Evolutionary conservation across 768 basidiomycete genomes (phyloP), one percentile per base, ranked within the genome.

Genomic region (Naganishia vaughanmartiniae): DNA sequence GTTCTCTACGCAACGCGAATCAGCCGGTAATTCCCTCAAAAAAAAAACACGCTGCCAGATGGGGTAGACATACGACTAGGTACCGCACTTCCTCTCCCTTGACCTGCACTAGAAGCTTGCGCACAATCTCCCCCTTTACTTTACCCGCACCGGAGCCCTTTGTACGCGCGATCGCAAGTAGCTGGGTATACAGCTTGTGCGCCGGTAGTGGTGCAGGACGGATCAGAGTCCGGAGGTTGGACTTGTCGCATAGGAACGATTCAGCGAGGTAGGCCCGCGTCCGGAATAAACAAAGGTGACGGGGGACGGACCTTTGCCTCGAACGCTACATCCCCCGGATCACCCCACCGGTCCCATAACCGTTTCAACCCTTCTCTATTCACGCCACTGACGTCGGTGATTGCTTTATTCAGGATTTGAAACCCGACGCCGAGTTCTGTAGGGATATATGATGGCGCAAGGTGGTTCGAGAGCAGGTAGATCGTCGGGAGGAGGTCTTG

Each of bases 21-120:
- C 65, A 65, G 30, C 65, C 28, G 19, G 78, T 42, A n/a, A 6
- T n/a, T 75, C 4, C 79, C 77, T 2, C n/a, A n/a, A n/a, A n/a
- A n/a, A n/a, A n/a, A n/a, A n/a, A n/a, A n/a, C n/a, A n/a, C n/a
- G n/a, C 77, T 72, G 42, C 80, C 70, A 66, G 75, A 75, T 48
- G 77, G 85, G 31, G 26, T 6, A 28, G 5, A 56, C 60, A 42
- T 19, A 63, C 60, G 34, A 89, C 88, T 51, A 95, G 84, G 75
- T 88, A 96, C 33, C 92, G 86, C n/a, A 87, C 85, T 82, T 96
- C 92, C 80, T 95, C 93, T 28, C 92, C 93, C 70, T 85, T 86
- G 0, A 93, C 89, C 12, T 90, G 85, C 7, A 95, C 86, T n/a
- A 95, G 85, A 28, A 95, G 83, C 76, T 86, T 89, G 77, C 92